Evolutionary conservation across 345 rosid species (phyloP).

Genomic region (Hibiscus trionum): DNA sequence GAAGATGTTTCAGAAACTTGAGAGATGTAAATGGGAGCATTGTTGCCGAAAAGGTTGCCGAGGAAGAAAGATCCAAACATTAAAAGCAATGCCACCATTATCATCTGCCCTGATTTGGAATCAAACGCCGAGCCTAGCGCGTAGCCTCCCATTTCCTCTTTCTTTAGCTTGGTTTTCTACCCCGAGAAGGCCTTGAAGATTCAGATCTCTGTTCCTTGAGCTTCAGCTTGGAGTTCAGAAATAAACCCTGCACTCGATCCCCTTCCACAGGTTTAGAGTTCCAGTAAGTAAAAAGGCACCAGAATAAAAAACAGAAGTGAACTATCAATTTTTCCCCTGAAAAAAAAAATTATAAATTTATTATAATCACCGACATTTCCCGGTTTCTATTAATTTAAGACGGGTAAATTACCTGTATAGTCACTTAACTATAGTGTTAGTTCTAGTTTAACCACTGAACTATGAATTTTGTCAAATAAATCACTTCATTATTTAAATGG

Average conservation of each 20-base stretch:
- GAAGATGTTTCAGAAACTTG: constrained; percentile 24
- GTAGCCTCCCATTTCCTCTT: constrained; percentile 44
- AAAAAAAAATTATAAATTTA: too few relatives aligned
- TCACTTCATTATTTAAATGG: too few relatives aligned
- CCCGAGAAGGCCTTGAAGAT: background rate
- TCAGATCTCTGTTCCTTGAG: background rate
- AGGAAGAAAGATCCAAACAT: constrained; percentile 72
- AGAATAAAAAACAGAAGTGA: too few relatives aligned
- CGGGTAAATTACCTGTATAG: too few relatives aligned
- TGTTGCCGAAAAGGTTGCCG: constrained; percentile 74
- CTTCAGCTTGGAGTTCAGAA: background rate
- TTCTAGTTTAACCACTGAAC: too few relatives aligned
- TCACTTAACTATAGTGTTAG: too few relatives aligned
- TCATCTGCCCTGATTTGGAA: constrained; percentile 62
- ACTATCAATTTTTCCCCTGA: too few relatives aligned
- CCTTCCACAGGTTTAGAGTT: background rate
- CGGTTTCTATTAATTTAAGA: too few relatives aligned
- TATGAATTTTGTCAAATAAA: too few relatives aligned
- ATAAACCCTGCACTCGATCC: background rate
- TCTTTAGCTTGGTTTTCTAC: background rate
- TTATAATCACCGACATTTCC: too few relatives aligned
- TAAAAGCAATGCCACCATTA: constrained; percentile 57
- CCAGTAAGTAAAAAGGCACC: background rate
- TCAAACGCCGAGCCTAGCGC: constrained; percentile 51
- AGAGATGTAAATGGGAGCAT: constrained; percentile 41